A percentile compares a stretch with the other conserved stretches of the same genome.
phyloP scores from a whole-genome alignment of 2,329 filamentous ascomycete species.

The Botryotinia calthae region DNA sequence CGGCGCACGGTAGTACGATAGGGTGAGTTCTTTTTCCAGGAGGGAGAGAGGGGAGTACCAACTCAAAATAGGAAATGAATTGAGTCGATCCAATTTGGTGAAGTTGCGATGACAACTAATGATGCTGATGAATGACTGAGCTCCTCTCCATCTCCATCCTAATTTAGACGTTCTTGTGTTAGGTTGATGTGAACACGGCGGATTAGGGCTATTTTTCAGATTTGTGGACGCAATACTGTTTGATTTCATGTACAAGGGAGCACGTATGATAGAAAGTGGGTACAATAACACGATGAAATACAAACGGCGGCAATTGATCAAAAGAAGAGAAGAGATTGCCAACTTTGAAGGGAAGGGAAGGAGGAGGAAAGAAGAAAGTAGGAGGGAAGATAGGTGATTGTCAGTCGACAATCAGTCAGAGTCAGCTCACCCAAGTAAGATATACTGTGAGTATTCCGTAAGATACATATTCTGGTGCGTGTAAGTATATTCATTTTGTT shows the following conservation, averaged over 20 bases:
- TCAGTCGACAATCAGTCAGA: not conserved
- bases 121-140: not conserved
- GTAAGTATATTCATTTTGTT: not conserved
- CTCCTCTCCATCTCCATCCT: not conserved
- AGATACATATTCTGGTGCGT: not conserved
- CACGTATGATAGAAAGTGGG: not conserved
- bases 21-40: not conserved
- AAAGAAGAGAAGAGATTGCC: not conserved
- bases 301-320: conserved; percentile 3
- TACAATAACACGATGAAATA: conserved; percentile 3
- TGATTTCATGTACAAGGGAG: conserved; percentile 8
- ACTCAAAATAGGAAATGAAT: conserved; percentile 4
- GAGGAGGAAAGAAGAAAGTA: not conserved
- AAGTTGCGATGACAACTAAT: not conserved
- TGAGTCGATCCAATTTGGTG: conserved; percentile 3
- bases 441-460: not conserved
- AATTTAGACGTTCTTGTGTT: conserved; percentile 1
- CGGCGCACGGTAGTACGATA: conserved; percentile 13
- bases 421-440: conserved; percentile 7
- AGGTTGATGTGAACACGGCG: not conserved
- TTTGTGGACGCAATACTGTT: not conserved
- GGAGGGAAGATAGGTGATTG: not conserved
- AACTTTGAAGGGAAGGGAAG: not conserved
- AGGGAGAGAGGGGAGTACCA: conserved; percentile 1
- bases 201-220: conserved; percentile 11